Evolutionary conservation across 2,329 filamentous ascomycete species (phyloP).

Genomic region (Clonostachys rosea): DNA sequence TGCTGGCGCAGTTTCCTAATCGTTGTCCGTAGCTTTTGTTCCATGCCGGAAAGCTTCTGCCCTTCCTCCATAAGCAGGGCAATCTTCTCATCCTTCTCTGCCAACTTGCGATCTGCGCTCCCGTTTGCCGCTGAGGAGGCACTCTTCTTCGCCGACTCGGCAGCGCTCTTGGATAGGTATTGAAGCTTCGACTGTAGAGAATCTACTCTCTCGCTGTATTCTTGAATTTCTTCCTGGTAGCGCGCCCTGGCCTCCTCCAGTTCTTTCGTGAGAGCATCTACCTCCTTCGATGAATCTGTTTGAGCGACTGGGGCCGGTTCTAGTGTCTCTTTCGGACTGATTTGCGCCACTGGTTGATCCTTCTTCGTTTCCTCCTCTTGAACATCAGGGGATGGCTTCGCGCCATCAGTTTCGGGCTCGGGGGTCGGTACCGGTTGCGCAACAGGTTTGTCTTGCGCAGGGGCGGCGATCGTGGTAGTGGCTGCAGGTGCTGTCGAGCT

Average conservation of each 20-base stretch:
- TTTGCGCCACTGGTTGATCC: background rate
- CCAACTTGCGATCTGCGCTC: conserved; percentile 71
- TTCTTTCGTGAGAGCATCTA: conserved; percentile 7
- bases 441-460: background rate
- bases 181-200: conserved; percentile 86
- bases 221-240: conserved; percentile 77
- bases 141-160: conserved; percentile 68
- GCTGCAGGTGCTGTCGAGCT: too few species aligned
- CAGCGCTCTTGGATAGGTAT: conserved; percentile 77
- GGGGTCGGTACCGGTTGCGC: background rate
- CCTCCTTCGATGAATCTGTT: background rate
- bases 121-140: conserved; percentile 58
- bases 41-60: conserved; percentile 77
- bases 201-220: conserved; percentile 85
- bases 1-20: conserved; percentile 77
- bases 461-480: background rate
- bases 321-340: background rate
- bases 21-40: conserved; percentile 76
- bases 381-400: background rate
- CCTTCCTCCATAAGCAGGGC: conserved; percentile 89
- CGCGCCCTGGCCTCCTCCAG: conserved; percentile 14
- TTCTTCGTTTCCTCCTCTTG: too few species aligned
- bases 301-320: background rate
- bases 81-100: conserved; percentile 88
- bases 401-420: background rate